Evolutionary conservation across 2,329 filamentous ascomycete genomes (phyloP).

Genomic region (Shiraia sp.): DNA sequence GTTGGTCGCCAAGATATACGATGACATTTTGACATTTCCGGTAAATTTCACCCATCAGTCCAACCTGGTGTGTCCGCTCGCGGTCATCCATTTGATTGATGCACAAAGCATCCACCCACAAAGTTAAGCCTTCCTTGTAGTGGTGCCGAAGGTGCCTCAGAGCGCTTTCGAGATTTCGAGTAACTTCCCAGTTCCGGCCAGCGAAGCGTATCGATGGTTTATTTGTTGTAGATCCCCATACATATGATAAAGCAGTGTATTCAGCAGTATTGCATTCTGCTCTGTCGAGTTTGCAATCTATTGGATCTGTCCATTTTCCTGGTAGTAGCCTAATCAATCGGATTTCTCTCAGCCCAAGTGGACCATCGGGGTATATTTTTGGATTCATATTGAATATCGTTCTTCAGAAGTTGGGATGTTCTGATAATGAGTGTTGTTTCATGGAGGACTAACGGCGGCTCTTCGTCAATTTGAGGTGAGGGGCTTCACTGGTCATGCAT

Average conservation of each 20-base stretch:
- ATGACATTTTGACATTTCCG: constrained; percentile 8
- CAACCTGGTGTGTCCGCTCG: constrained; percentile 20
- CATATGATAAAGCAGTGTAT: constrained; percentile 19
- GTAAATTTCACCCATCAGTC: constrained; percentile 22
- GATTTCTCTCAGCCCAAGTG: no score
- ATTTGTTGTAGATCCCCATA: constrained; percentile 11
- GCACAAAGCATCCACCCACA: constrained; percentile 27
- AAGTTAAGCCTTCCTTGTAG: constrained; percentile 1
- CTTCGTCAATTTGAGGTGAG: no score
- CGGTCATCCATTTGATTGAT: constrained; percentile 19
- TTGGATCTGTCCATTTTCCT: constrained; percentile 13
- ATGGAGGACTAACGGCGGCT: no score
- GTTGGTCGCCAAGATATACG: constrained; percentile 15
- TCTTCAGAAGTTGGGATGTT: no score
- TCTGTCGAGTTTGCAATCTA: constrained; percentile 9
- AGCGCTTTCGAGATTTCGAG: constrained; percentile 17
- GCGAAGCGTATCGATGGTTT: constrained; percentile 5
- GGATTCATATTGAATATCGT: no score
- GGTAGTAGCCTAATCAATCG: constrained; percentile 9
- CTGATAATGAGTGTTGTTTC: no score
- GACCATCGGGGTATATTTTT: no score
- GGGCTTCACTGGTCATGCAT: no score
- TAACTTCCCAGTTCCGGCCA: constrained; percentile 5
- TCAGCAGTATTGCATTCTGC: not conserved
- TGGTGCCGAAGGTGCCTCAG: constrained; percentile 12